Base-by-base conservation (phyloP, 805 yeast species). In the Wickerhamomyces alni region DNA sequence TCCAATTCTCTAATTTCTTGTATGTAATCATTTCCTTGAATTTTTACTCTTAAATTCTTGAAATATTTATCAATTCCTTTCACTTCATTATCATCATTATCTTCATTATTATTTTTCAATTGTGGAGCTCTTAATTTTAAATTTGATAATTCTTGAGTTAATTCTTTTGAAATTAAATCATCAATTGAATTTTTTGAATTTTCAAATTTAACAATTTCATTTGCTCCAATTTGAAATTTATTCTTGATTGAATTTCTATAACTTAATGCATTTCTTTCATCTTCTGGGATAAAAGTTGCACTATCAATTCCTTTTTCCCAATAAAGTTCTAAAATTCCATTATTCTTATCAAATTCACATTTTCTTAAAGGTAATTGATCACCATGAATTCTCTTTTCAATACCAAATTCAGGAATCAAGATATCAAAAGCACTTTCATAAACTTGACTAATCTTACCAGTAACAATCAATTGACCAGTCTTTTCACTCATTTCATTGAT, bases 361-460 rank as follows among this genome's bases (percentile, higher is more conserved):
- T 88, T 89, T 18, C 77, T 77, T 46, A 91, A 69, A 10, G 98
- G 98, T 40, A 93, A 69, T 63, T 93, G 98, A 63, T 93, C 99
- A 21, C 98, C 97, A 56, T 93, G 99, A 17, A 89, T 96, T 54
- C 97, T 74, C 62, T 89, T 89, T 58, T 89, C 97, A 51, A 89
- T 84, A 33, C 97, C 97, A 65, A 88, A 83, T 48, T 87, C 96
- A 2, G 96, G 96, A 45, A 89, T 70, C 48, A 84, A 77, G 3
- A 89, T 91, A 60, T 93, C 99, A 65, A 93, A 93, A 2, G 98
- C 87, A 1, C 96, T 86, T 62, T 93, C 98, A 59, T 91, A 89
- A 9, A 91, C 97, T 60, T 88, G 96, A 19, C 87, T 64, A 15
- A 91, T 93, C 13, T 87, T 77, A 13, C 95, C 97, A 75, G 81